A percentile compares a stretch with the other conserved stretches of the same genome.
phyloP scores from a whole-genome alignment of 2,329 filamentous ascomycete species.

The Nannizziopsis barbatae region DNA sequence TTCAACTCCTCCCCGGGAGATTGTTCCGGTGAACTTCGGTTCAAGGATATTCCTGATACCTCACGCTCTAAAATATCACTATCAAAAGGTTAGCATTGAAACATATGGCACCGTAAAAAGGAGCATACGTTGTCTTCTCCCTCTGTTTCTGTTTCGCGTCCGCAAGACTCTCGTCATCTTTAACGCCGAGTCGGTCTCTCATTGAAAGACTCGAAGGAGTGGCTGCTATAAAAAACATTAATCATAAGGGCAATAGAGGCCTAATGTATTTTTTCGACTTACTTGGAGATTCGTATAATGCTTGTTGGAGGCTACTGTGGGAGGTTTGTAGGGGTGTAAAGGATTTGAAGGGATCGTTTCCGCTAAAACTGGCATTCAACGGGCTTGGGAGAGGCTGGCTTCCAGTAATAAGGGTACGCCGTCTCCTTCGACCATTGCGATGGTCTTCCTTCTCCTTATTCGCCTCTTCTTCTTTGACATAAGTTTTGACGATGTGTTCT shows the following conservation, averaged over 20 bases:
- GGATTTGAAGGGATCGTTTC: slow-evolving; percentile 55
- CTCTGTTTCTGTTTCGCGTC: slow-evolving; percentile 64
- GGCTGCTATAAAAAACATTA: slow-evolving; percentile 33
- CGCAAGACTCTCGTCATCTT: slow-evolving; percentile 41
- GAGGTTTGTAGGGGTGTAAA: slow-evolving; percentile 50
- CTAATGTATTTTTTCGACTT: slow-evolving; percentile 20
- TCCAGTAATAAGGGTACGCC: slow-evolving; percentile 89
- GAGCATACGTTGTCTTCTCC: slow-evolving; percentile 81
- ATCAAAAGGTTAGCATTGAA: slow-evolving; percentile 1
- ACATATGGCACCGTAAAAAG: neutral
- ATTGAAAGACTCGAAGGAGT: slow-evolving; percentile 43
- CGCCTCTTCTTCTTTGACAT: slow-evolving; percentile 66
- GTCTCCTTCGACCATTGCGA: slow-evolving; percentile 76
- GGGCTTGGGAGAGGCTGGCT: slow-evolving; percentile 93
- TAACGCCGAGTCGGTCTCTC: slow-evolving; percentile 47
- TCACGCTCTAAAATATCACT: slow-evolving; percentile 86
- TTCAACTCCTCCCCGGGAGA: slow-evolving; percentile 45
- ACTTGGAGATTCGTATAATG: slow-evolving; percentile 64
- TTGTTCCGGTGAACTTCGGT: slow-evolving; percentile 62
- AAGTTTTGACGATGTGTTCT: slow-evolving; percentile 93
- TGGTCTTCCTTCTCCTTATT: slow-evolving; percentile 72
- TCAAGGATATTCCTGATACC: slow-evolving; percentile 86
- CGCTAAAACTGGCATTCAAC: slow-evolving; percentile 81
- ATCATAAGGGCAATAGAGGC: slow-evolving; percentile 29
- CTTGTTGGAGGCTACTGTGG: slow-evolving; percentile 68